phyloP scores from a whole-genome alignment of 768 basidiomycete genomes.

The Agrocybe praecox region DNA sequence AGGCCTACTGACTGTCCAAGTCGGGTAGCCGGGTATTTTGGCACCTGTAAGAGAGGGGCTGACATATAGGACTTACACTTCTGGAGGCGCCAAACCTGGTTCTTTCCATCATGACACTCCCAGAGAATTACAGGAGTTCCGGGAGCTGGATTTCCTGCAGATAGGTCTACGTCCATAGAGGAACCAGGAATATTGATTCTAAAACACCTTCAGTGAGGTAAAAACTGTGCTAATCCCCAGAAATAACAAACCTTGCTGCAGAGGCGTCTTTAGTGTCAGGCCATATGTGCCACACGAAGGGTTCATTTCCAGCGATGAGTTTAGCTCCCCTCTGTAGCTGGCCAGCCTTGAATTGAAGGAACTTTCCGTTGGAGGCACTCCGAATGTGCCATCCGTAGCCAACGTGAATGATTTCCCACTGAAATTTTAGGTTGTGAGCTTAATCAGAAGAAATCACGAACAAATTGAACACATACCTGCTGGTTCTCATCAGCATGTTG shows the following conservation, averaged over 20 bases:
- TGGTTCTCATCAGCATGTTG: slow-evolving; percentile 44
- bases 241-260: background rate
- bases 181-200: background rate
- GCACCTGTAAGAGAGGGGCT: no score
- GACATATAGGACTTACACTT: no score
- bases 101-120: slow-evolving; percentile 39
- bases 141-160: slow-evolving; percentile 26
- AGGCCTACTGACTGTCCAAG: no score
- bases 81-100: slow-evolving; percentile 36
- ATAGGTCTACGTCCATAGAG: background rate
- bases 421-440: background rate
- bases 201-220: background rate
- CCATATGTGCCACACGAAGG: background rate
- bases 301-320: background rate
- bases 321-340: slow-evolving; percentile 10
- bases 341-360: slow-evolving; percentile 24
- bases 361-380: slow-evolving; percentile 31
- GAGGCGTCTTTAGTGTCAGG: background rate
- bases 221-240: no score
- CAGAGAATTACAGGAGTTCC: slow-evolving; percentile 47
- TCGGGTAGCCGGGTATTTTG: no score
- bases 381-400: slow-evolving; percentile 30
- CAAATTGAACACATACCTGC: slow-evolving; percentile 32
- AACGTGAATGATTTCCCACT: slow-evolving; percentile 12
- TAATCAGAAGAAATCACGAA: slow-evolving; percentile 6